Percentiles rank a stretch among this genome's conserved stretches.
phyloP scores from a whole-genome alignment of 2,329 filamentous ascomycete species.

The Talaromyces atroroseus region DNA sequence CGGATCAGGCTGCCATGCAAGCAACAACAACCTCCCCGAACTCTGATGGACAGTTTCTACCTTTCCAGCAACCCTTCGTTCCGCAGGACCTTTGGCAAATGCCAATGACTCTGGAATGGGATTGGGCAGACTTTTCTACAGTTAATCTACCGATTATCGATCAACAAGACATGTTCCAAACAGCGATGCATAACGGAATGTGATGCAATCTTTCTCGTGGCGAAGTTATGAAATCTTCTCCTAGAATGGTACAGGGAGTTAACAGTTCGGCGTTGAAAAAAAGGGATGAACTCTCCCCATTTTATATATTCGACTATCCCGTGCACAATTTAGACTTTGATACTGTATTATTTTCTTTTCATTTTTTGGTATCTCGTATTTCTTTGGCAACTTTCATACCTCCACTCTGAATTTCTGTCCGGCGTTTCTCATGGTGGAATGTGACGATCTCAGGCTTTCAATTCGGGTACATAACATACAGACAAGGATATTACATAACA shows the following conservation, averaged over 20 bases:
- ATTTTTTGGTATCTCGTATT: not conserved
- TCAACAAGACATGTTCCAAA: slow-evolving; percentile 18
- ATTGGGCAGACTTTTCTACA: slow-evolving; percentile 53
- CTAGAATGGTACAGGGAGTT: not conserved
- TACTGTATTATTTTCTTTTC: not conserved
- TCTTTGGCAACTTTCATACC: not conserved
- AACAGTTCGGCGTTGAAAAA: slow-evolving; percentile 18
- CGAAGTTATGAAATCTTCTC: not conserved
- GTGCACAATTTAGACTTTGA: not conserved
- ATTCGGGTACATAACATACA: not conserved
- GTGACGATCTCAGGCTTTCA: not conserved
- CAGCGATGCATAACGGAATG: slow-evolving; percentile 20
- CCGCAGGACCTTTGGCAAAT: slow-evolving; percentile 93
- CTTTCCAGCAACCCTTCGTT: slow-evolving; percentile 70
- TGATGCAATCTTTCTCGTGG: slow-evolving; percentile 9
- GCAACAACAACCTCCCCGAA: slow-evolving; percentile 20
- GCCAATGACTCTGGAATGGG: slow-evolving; percentile 95
- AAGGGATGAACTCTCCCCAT: not conserved
- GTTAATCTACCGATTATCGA: slow-evolving; percentile 33
- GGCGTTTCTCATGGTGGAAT: not conserved
- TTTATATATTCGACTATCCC: not conserved
- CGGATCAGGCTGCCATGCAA: slow-evolving; percentile 27
- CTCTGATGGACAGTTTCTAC: slow-evolving; percentile 1
- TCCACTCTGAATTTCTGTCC: not conserved
- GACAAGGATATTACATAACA: not conserved